Base-by-base conservation (phyloP, 192 early-diverging fungal species). In the Backusella parvicylindrica region DNA sequence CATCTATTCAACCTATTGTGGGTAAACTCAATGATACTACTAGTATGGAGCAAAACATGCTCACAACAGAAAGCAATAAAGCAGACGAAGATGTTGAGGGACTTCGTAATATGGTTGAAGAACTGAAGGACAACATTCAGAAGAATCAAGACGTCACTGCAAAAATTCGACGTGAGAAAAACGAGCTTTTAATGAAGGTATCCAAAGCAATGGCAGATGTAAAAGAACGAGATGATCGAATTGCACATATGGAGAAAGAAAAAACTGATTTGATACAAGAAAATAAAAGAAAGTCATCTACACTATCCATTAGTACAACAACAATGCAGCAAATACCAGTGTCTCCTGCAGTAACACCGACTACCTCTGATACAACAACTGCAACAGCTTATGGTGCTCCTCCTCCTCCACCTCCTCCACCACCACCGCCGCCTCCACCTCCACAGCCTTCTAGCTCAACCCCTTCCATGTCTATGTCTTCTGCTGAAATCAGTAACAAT, bases 161-260 rank as follows among this genome's bases (percentile, higher is more conserved):
- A 28, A 79, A 79, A 37, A 79, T 79, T 9, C 68, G 78, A 2
- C 73, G 73, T 31, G 78, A 79, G 40, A 79, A 79, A 36, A 79
- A 79, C 30, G 78, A 79, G 8, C 63, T 79, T 6, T 21, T 75
- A 9, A 79, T 79, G 78, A 75, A 79, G 6, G 63, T 79, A 31
- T 77, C 75, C 2, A 77, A 77, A 64, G 53, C 70, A 26, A 33
- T 71, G 6, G 75, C 69, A 9, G 75, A 77, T 26, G 16, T 77
- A n/a, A 53, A 64, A 12, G 73, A 79, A n/a, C 41, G 66, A 18
- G 73, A 79, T 21, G 49, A 71, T 53, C 36, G n/a, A 1, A 67
- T 76, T 43, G 5, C 33, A 37, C 15, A 50, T 21, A 67, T 76
- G 23, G 53, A 60, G 12, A 60, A 60, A 28, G 53, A 60, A 60